Evolutionary conservation across 345 rosid genomes (phyloP), one percentile per base, ranked within the genome.

Genomic region (Ceriops zippeliana): DNA sequence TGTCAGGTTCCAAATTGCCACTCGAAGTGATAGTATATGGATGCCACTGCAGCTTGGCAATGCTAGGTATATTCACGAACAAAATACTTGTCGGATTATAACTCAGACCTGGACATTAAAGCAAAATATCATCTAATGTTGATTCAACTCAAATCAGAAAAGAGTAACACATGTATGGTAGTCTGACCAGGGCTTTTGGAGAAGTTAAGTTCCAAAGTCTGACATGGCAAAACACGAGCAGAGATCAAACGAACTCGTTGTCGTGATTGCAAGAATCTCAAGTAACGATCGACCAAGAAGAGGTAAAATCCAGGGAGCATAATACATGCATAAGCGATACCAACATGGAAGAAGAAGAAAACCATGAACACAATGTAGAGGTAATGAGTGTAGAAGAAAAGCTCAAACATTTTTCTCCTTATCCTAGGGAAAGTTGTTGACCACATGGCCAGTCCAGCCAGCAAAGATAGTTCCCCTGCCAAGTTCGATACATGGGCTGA

Each of bases 1-100:
- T 82, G 56, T 89, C 92, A 32, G 83, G 71, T 28, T 93, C 97
- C 71, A 88, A 75, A 61, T 80, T 86, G 74, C 91, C 84, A 35
- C 78, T 89, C 1, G 97, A 93, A 58, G 81, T 79, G 13, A 93
- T 68, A 2, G 97, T 91, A 68, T 88, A 93, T 1, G 98, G 98
- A 83, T 93, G 98, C 98, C 98, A 93, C 65, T 93, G 96, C 58
- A 89, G 63, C 81, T 74, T 89, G 6, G 98, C 90, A 68, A 93
- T 76, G 74, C 79, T 67, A 1, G 98, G 93, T 54, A 93, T 86
- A 69, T 86, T 93, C 26, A 93, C 30, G 74, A 88, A 89, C 81
- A 89, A 5, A 62, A 84, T 79, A 82, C 98, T 93, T 1, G 92
- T 85, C 5, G 97, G 82, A 67, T 63, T 85, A 72, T 91, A 89